These are phyloP conservation scores for Mortierella sp. DNA, from an alignment of 371 early-diverging fungal genomes.

Conservation along the genomic window DNA sequence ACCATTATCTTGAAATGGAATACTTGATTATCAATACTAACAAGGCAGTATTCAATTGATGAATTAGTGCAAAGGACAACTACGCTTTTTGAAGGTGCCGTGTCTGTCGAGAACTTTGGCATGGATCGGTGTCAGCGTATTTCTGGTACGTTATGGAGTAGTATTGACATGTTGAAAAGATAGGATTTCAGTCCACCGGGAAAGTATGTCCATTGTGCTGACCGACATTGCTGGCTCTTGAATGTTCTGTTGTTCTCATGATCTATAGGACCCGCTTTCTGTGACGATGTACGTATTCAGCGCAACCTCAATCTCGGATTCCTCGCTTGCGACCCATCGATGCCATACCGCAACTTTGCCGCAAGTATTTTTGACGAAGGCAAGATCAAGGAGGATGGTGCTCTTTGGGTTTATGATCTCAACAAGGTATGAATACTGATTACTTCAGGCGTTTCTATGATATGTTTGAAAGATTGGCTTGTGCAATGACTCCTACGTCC, in stretches of 20 bases:
- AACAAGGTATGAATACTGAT: constrained; percentile 38
- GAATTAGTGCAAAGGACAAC: constrained; percentile 43
- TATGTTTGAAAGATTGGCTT: too few relatives aligned
- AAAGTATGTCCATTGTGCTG: too few relatives aligned
- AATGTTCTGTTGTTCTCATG: background rate
- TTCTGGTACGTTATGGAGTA: constrained; percentile 25
- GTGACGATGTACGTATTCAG: constrained; percentile 56
- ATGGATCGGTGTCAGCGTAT: constrained; percentile 49
- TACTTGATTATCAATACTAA: too few relatives aligned
- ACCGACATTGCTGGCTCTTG: too few relatives aligned
- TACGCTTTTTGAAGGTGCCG: constrained; percentile 34
- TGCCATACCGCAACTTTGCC: constrained; percentile 56
- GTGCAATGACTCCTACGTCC: too few relatives aligned
- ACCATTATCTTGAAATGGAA: too few relatives aligned
- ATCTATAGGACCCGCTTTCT: constrained; percentile 36
- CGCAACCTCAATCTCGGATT: constrained; percentile 51
- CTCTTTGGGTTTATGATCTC: constrained; percentile 54
- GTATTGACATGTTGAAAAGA: background rate
- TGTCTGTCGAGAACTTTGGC: constrained; percentile 45
- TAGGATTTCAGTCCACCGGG: constrained; percentile 17
- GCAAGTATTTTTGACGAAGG: constrained; percentile 47
- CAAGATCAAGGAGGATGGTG: constrained; percentile 51
- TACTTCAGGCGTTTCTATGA: too few relatives aligned
- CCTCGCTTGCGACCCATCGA: constrained; percentile 48
- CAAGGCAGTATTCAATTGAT: too few relatives aligned